Percentiles rank a stretch among this genome's conserved stretches.
Evolutionary conservation across 2,329 filamentous ascomycete species (phyloP).

Genomic region (Coleophoma crateriformis): DNA sequence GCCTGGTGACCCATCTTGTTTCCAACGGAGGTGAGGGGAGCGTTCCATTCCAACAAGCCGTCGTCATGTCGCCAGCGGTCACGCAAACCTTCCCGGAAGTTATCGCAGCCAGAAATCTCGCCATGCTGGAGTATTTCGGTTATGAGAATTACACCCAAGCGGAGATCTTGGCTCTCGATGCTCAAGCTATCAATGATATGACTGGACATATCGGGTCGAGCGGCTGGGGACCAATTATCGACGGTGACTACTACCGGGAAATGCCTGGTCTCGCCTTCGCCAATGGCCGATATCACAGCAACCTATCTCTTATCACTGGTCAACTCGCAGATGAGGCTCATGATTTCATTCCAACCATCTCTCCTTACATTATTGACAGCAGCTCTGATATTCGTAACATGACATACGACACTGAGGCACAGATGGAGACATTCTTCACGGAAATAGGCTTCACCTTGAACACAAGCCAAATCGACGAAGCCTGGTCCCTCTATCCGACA

Average conservation of each 20-base stretch:
- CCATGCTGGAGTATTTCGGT: conserved; percentile 1
- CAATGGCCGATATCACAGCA: background rate
- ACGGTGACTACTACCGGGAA: background rate
- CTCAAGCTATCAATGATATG: conserved; percentile 1
- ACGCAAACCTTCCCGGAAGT: background rate
- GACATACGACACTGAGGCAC: conserved; percentile 1
- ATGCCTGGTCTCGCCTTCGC: background rate
- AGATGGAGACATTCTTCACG: conserved; percentile 1
- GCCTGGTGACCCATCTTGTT: conserved; percentile 46
- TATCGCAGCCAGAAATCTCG: background rate
- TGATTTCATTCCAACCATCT: conserved; percentile 1
- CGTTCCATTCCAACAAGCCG: conserved; percentile 32
- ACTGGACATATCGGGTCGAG: conserved; percentile 1
- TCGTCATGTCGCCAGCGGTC: conserved; percentile 6
- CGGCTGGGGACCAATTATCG: conserved; percentile 1
- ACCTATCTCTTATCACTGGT: background rate
- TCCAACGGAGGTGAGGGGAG: conserved; percentile 33
- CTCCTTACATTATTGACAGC: conserved; percentile 1
- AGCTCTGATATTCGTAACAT: background rate
- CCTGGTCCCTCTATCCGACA: background rate
- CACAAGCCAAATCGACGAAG: background rate
- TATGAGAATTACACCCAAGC: background rate
- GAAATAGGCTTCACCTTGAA: background rate
- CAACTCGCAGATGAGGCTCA: conserved; percentile 1
- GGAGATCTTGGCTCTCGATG: conserved; percentile 1